Evolutionary conservation across 2,329 filamentous ascomycete species (phyloP), one percentile per base, ranked within the genome.

Genomic region (Paradendryphiella salina): DNA sequence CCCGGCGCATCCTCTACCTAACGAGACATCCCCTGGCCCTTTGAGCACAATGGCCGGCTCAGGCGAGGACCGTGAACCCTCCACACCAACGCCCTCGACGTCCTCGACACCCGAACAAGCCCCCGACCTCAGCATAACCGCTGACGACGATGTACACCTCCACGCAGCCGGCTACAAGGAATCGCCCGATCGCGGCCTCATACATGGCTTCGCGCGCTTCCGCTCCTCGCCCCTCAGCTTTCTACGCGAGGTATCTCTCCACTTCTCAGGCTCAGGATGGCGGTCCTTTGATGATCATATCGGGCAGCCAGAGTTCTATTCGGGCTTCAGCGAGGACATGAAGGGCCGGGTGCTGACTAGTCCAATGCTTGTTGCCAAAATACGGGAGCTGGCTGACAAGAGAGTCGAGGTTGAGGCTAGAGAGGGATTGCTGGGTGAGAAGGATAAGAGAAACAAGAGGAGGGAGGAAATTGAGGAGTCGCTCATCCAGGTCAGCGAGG

Each of bases 241-340:
- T 72, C 84, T 97, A 23, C 90, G 91, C 61, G 94, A 99, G 77
- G 87, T 99, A 28, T 94, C 89, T 38, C 81, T 96, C 28, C 92
- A 97, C 75, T 88, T 97, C 57, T 93, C 90, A 10, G 94, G 94
- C 46, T 88, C 89, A 42, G 93, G 92, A 71, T 99, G 94, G 94
- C 89, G 94, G 54, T 90, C 89, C 53, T 99, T 99, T 77, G 90
- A 97, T 68, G 79, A 88, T 56, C 82, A 92, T 56, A 87, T 97
- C 63, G 94, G 94, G 17, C 92, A 96, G 71, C 90, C 91, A 8
- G 87, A 96, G 57, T 97, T 93, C 77, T 99, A 96, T 73, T 77
- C 86, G 0, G 94, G 94, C 20, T 99, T 96, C 75, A 87, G 86
- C 21, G 93, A 96, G 58, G 85, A 90, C 52, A 96, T 99, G 84